Conservation (phyloP, 2,329 filamentous ascomycete genomes). For the Ascochyta pisi region DNA sequence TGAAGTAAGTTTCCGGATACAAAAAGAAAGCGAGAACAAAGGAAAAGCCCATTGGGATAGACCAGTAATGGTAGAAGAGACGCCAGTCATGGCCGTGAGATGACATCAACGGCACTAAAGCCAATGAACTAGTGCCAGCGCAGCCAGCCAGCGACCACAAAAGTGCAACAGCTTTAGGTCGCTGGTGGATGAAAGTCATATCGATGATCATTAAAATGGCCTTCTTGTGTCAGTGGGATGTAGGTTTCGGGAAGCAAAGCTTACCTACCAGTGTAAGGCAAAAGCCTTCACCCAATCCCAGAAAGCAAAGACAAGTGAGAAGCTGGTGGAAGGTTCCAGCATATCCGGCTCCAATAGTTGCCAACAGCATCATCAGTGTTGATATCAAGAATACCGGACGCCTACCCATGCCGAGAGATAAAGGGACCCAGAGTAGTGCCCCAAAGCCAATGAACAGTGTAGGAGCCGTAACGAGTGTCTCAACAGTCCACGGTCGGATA, state of each 20-base stretch:
- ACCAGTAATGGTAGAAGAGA: constrained; percentile 43
- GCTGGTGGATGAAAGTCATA: constrained; percentile 50
- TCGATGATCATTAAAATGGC: constrained; percentile 49
- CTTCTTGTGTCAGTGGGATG: constrained; percentile 24
- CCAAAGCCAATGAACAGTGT: constrained; percentile 48
- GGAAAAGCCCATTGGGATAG: constrained; percentile 29
- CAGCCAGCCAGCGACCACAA: constrained; percentile 44
- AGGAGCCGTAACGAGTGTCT: constrained; percentile 37
- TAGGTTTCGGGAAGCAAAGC: not conserved
- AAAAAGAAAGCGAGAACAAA: constrained; percentile 41
- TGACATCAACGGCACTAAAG: constrained; percentile 38
- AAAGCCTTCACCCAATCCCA: constrained; percentile 46
- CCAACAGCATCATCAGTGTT: constrained; percentile 34
- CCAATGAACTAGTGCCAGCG: constrained; percentile 33
- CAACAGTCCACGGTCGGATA: constrained; percentile 32
- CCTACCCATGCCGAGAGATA: constrained; percentile 49
- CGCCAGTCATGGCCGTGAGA: constrained; percentile 41
- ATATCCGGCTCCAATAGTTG: constrained; percentile 36
- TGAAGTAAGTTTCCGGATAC: constrained; percentile 52
- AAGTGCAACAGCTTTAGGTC: constrained; percentile 44
- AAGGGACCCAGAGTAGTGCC: constrained; percentile 48
- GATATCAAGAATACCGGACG: constrained; percentile 47
- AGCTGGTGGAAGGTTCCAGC: constrained; percentile 37
- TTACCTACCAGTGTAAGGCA: constrained; percentile 38
- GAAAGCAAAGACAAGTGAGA: constrained; percentile 38